Base-by-base conservation (phyloP, 2,329 filamentous ascomycete genomes). In the Claviceps africana region DNA sequence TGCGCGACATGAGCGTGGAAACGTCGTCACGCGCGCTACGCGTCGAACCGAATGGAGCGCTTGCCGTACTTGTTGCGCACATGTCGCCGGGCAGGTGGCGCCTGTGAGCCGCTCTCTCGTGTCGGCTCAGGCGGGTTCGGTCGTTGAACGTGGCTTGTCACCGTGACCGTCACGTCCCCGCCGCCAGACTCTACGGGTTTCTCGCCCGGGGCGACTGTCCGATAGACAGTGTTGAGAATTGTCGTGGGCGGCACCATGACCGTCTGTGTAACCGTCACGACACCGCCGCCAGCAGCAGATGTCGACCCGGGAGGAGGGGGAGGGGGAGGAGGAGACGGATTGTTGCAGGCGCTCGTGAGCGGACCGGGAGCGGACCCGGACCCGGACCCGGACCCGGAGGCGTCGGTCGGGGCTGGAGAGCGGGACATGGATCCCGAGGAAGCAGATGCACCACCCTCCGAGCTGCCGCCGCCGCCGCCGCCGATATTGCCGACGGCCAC, bases 211-310 rank as follows among this genome's bases (percentile, higher is more conserved):
- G 65, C 67, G 15, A 70, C 60, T n/a, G 68, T 73, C 25, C 59
- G 56, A 47, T 61, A 62, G 54, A 67, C 66, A 22, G 68, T 62
- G 0, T 65, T 67, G n/a, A 67, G 54, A 9, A 70, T 62, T 1
- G 71, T 69, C n/a, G 62, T 64, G 1, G 69, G 62, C 8, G 63
- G 62, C 46, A 70, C 65, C 1, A 70, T 73, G 31, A 53, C 50
- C 1, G 48, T 53, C 53, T 68, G 61, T 10, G 70, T 67, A 39
- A 67, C 66, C 7, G 66, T 65, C 45, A 60, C 55, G 47, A 60
- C 54, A 46, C 52, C 53, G 22, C 44, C 56, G 42, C 50, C 53
- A 43, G 48, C 44, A 4, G 48, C 30, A n/a, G 58, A 50, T 35
- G 37, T 35, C 19, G 45, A 0, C 45, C 25, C 30, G n/a, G 48